phyloP scores from a whole-genome alignment of 345 rosid genomes.

The Rubroshorea leprosula region DNA sequence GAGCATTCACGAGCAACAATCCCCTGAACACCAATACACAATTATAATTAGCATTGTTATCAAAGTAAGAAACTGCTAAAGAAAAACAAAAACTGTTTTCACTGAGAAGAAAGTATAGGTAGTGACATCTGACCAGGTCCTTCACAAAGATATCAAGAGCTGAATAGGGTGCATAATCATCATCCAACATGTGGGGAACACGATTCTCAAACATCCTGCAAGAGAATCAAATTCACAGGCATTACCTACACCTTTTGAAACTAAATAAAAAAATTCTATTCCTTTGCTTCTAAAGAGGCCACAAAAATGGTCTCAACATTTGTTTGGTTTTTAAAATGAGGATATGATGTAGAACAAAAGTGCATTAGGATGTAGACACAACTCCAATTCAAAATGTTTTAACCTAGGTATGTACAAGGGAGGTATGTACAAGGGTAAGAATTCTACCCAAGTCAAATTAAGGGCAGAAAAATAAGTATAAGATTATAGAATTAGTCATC shows the following conservation, averaged over 20 bases:
- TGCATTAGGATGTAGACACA: neutral
- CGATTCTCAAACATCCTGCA: conserved; percentile 98
- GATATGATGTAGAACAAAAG: neutral
- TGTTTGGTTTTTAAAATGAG: too few relatives aligned
- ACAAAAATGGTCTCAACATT: too few relatives aligned
- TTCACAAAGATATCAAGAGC: conserved; percentile 97
- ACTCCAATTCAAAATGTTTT: neutral
- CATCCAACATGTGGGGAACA: conserved; percentile 92
- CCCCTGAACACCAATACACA: conserved; percentile 68
- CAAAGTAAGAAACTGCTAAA: neutral
- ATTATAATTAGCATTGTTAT: conserved; percentile 12
- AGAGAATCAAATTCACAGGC: conserved; percentile 13
- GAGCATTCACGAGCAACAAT: conserved; percentile 76
- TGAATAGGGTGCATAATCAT: conserved; percentile 87
- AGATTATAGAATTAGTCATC: neutral
- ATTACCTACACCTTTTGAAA: neutral
- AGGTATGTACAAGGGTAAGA: neutral
- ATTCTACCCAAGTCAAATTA: neutral
- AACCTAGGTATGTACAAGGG: neutral
- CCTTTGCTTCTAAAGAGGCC: too few relatives aligned
- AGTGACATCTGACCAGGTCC: conserved; percentile 66
- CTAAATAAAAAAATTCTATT: neutral
- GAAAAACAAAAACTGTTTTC: conserved; percentile 1
- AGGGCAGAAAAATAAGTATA: neutral
- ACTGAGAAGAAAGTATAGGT: neutral